phyloP scores from a whole-genome alignment of 164 flowering plant species.

The Nymphaea colorata region DNA sequence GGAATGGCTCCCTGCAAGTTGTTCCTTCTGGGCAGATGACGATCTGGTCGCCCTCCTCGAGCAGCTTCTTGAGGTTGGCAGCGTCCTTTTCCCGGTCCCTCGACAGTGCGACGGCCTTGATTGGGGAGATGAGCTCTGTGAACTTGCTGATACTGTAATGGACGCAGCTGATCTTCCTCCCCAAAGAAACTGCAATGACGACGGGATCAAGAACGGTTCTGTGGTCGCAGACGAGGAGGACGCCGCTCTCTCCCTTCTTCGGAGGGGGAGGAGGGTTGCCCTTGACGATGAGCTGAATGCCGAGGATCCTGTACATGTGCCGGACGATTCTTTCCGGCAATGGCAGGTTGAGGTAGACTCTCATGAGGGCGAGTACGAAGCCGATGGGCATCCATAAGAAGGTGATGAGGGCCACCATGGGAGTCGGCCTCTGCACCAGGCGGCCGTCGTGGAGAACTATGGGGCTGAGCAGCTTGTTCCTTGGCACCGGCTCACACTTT shows the following conservation, averaged over 20 bases:
- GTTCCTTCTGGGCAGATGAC: slow-evolving; percentile 91
- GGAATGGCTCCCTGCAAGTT: slow-evolving; percentile 72
- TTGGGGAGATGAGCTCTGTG: slow-evolving; percentile 66
- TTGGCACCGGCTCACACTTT: slow-evolving; percentile 36
- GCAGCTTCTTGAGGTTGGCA: slow-evolving; percentile 36
- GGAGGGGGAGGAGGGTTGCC: slow-evolving; percentile 85
- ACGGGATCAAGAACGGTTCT: slow-evolving; percentile 62
- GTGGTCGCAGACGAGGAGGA: slow-evolving; percentile 35
- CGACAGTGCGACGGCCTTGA: slow-evolving; percentile 61
- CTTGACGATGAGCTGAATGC: slow-evolving; percentile 48
- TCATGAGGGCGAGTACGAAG: slow-evolving; percentile 38
- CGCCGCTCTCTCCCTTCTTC: slow-evolving; percentile 29
- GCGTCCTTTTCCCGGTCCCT: slow-evolving; percentile 67
- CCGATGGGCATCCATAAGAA: slow-evolving; percentile 82
- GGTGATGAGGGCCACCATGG: slow-evolving; percentile 42
- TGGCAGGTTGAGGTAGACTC: slow-evolving; percentile 50
- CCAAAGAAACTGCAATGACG: slow-evolving; percentile 53
- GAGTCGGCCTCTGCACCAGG: slow-evolving; percentile 56
- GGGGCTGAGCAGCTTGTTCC: slow-evolving; percentile 53
- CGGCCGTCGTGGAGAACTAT: slow-evolving; percentile 71
- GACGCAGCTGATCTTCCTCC: slow-evolving; percentile 69
- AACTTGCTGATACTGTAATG: slow-evolving; percentile 72
- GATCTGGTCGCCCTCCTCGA: slow-evolving; percentile 53
- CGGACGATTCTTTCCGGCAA: slow-evolving; percentile 44
- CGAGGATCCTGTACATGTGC: slow-evolving; percentile 38